Conservation (phyloP, 768 basidiomycete genomes). For the Galerina marginata region DNA sequence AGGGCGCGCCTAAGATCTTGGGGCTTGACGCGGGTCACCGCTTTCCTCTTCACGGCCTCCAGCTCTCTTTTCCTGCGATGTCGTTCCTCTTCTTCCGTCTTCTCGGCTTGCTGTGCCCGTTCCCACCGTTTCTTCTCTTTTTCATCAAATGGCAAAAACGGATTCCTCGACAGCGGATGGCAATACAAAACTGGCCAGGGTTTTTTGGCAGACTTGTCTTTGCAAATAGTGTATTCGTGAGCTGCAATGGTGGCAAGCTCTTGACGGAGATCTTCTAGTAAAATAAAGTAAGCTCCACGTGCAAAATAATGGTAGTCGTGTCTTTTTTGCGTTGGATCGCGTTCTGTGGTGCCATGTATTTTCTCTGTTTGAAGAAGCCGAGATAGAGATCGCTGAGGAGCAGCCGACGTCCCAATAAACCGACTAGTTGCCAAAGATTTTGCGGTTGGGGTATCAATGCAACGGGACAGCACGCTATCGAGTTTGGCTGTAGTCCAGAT, state of each 20-base stretch:
- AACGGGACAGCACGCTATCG: slow-evolving; percentile 73
- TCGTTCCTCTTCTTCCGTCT: slow-evolving; percentile 46
- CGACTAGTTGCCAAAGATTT: slow-evolving; percentile 27
- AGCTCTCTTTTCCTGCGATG: slow-evolving; percentile 38
- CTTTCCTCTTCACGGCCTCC: slow-evolving; percentile 43
- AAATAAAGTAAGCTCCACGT: slow-evolving; percentile 74
- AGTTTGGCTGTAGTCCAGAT: slow-evolving; percentile 83
- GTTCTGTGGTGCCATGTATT: slow-evolving; percentile 86
- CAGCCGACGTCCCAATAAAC: slow-evolving; percentile 34
- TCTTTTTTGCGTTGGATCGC: slow-evolving; percentile 87
- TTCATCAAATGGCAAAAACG: slow-evolving; percentile 78
- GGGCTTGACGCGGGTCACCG: slow-evolving; percentile 32
- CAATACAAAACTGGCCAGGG: slow-evolving; percentile 88
- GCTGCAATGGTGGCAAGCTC: slow-evolving; percentile 85
- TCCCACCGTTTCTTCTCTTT: slow-evolving; percentile 73
- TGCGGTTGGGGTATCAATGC: slow-evolving; percentile 43
- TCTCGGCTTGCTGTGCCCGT: slow-evolving; percentile 53
- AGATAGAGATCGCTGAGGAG: slow-evolving; percentile 56
- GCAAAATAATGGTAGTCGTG: slow-evolving; percentile 90
- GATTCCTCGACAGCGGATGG: slow-evolving; percentile 73
- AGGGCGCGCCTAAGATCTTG: slow-evolving; percentile 72
- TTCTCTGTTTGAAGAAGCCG: slow-evolving; percentile 81
- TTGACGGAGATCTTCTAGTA: slow-evolving; percentile 89
- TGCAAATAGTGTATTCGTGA: slow-evolving; percentile 75
- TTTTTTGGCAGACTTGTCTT: slow-evolving; percentile 52